Evolutionary conservation across 148 eudicot genomes (phyloP).

Genomic region (Silene conica): DNA sequence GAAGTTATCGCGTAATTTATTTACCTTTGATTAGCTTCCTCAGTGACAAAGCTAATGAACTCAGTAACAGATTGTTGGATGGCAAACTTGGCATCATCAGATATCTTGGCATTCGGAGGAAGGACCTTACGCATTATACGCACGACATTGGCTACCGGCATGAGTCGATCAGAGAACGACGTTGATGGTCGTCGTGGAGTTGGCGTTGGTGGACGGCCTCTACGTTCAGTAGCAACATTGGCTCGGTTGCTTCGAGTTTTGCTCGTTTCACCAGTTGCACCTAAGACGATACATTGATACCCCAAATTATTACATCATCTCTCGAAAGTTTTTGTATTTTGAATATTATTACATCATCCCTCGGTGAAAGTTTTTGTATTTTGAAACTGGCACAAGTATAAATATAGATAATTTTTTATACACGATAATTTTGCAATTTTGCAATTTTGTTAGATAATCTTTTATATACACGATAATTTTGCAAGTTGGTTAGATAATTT

Average conservation of each 20-base stretch:
- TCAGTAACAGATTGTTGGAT: slow-evolving; percentile 35
- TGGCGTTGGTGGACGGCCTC: slow-evolving; percentile 11
- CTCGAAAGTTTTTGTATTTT: no score
- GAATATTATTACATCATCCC: no score
- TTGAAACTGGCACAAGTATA: no score
- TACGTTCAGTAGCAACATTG: not conserved
- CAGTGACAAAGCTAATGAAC: slow-evolving; percentile 33
- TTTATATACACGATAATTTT: no score
- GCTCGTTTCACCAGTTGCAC: not conserved
- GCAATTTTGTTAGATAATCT: no score
- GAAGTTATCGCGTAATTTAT: not conserved
- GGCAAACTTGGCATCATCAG: slow-evolving; percentile 32
- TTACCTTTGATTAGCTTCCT: slow-evolving; percentile 29
- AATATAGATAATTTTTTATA: no score
- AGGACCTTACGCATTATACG: slow-evolving; percentile 33
- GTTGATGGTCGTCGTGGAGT: not conserved
- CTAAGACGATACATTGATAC: not conserved
- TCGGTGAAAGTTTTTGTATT: no score
- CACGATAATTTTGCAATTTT: no score
- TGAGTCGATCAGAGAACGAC: not conserved
- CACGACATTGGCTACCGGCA: slow-evolving; percentile 33
- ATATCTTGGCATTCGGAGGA: slow-evolving; percentile 32
- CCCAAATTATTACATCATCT: no score
- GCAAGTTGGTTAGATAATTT: no score
- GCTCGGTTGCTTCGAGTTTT: not conserved